Conservation (phyloP, 306 rosid species). For the Trichosanthes cucumerina region DNA sequence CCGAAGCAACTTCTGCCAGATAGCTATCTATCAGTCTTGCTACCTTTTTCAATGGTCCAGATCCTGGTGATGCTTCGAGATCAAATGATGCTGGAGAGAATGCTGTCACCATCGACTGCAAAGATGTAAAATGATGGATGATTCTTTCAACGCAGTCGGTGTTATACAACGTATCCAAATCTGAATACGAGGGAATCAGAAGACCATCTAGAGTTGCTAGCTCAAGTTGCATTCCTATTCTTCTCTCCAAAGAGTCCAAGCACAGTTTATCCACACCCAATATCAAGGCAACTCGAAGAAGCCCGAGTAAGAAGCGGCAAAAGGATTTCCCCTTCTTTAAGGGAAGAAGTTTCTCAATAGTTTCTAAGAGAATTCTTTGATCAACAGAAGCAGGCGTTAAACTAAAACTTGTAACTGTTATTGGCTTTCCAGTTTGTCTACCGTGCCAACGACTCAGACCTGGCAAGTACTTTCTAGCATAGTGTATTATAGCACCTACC, state of each 20-base stretch:
- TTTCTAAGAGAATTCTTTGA: slow-evolving; percentile 69
- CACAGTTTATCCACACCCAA: slow-evolving; percentile 49
- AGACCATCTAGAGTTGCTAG: slow-evolving; percentile 75
- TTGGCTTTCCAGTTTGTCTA: slow-evolving; percentile 44
- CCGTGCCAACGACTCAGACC: slow-evolving; percentile 90
- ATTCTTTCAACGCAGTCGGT: slow-evolving; percentile 64
- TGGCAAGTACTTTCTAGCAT: slow-evolving; percentile 79
- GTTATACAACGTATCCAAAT: slow-evolving; percentile 66
- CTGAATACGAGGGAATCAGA: slow-evolving; percentile 77
- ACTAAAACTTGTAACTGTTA: slow-evolving; percentile 70
- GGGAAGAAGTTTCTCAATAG: slow-evolving; percentile 75
- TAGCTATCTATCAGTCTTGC: slow-evolving; percentile 45
- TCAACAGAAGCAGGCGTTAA: slow-evolving; percentile 62
- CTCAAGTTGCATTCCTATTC: slow-evolving; percentile 90
- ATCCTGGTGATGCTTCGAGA: slow-evolving; percentile 42
- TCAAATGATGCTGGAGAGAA: slow-evolving; percentile 63
- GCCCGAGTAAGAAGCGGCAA: slow-evolving; percentile 78
- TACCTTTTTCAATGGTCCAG: slow-evolving; percentile 47
- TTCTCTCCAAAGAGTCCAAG: slow-evolving; percentile 60
- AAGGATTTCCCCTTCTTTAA: slow-evolving; percentile 69
- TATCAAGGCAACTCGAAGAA: slow-evolving; percentile 82
- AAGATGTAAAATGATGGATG: slow-evolving; percentile 44
- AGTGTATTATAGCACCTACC: slow-evolving; percentile 71
- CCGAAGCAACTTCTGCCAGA: slow-evolving; percentile 53
- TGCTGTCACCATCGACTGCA: slow-evolving; percentile 37